Base-by-base conservation (phyloP, 192 early-diverging fungal species). In the Spizellomyces sp. region DNA sequence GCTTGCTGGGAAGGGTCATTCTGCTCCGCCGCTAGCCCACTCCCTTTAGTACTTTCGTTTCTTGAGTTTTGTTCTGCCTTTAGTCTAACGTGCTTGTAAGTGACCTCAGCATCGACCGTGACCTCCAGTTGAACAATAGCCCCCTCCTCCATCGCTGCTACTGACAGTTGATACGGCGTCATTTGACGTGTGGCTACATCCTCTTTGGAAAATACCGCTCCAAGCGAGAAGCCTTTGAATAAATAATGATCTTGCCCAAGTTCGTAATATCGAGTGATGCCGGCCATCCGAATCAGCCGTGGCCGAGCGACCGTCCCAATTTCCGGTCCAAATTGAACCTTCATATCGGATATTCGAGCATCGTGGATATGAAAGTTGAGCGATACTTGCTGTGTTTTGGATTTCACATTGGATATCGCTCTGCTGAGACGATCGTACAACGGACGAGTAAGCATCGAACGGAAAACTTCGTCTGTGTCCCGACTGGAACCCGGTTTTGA, bases 181-280 rank as follows among this genome's bases (percentile, higher is more conserved):
- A 36, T 36, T 0, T 36, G 27, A 36, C 27, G 27, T 36, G 27
- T 36, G 27, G 27, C 27, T 12, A 12, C 50, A 12, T 19, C 50
- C 17, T 54, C 50, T 54, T 54, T 19, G 12, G 12, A 12, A 19
- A 54, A 54, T 54, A 54, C 50, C 14, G 50, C 17, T 19, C 50
- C 50, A n/a, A 54, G 14, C 17, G 50, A 54, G 17, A 54, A 54
- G 2, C 50, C 50, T 4, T 54, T 12, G 50, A 54, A 54, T 19
- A 54, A 19, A 12, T 19, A 19, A 54, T 54, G 50, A 12, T 54
- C 17, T 19, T 54, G 12, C 14, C 50, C 50, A 54, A 54, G 14
- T 54, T 54, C 50, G 50, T 54, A 54, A n/a, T n/a, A 54, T 54
- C 50, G 50, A 54, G 14, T 4, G 17, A n/a, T 54, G 50, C 50